Percentiles rank a stretch among this genome's conserved stretches.
phyloP scores from a whole-genome alignment of 192 early-diverging fungal genomes.

The Neocallimastix lanati region DNA sequence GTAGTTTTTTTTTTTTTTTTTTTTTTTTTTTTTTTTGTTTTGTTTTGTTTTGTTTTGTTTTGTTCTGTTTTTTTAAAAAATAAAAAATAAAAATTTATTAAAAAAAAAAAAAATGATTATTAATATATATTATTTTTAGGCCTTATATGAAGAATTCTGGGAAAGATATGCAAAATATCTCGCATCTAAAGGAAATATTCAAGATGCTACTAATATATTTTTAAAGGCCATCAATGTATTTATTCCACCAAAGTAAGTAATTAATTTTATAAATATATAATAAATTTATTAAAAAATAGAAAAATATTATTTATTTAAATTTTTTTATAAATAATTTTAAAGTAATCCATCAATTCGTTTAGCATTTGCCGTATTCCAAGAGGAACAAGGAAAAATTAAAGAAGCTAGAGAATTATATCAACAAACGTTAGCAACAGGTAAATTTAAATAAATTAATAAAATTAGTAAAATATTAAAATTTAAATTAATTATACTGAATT shows the following conservation, averaged over 20 bases:
- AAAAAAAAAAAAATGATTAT: too few relatives aligned
- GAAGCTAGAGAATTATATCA: slow-evolving; percentile 39
- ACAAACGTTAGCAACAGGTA: slow-evolving; percentile 28
- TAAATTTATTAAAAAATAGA: too few relatives aligned
- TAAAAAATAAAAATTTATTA: too few relatives aligned
- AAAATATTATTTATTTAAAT: too few relatives aligned
- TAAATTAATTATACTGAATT: too few relatives aligned
- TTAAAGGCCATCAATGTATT: slow-evolving; percentile 29
- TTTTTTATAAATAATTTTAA: too few relatives aligned
- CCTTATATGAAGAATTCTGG: slow-evolving; percentile 65
- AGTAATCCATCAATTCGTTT: slow-evolving; percentile 35
- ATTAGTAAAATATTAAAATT: too few relatives aligned
- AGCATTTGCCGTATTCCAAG: slow-evolving; percentile 38
- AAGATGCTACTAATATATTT: slow-evolving; percentile 27
- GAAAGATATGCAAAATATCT: slow-evolving; percentile 44
- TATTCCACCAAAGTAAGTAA: slow-evolving; percentile 26
- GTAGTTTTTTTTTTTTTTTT: too few relatives aligned
- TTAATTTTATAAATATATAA: too few relatives aligned
- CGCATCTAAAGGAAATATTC: slow-evolving; percentile 15
- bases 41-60: too few relatives aligned
- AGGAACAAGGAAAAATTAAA: slow-evolving; percentile 30
- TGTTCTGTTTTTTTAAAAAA: too few relatives aligned
- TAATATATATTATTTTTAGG: slow-evolving; percentile 19
- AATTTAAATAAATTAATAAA: not conserved
- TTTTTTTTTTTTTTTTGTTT: not conserved